phyloP scores from a whole-genome alignment of 352 stramenopile genomes.

The Discostella stelligera region DNA sequence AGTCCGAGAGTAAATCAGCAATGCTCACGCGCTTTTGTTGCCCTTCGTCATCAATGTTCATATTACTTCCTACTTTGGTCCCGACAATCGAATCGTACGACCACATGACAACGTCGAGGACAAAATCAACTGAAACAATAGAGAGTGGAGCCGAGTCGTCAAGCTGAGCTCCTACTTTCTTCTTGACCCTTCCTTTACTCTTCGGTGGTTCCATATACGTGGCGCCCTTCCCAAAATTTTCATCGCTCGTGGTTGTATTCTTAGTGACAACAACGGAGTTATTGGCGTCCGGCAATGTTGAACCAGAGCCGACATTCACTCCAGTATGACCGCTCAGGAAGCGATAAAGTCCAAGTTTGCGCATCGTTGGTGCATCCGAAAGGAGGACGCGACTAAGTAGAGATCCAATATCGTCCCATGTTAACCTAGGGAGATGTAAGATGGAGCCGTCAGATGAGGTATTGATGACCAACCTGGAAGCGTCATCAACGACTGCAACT shows the following conservation, averaged over 20 bases:
- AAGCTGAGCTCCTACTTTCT: conserved; percentile 31
- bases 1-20: conserved; percentile 31
- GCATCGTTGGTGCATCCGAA: conserved; percentile 56
- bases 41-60: conserved; percentile 54
- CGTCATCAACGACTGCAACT: background rate
- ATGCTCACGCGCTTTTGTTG: conserved; percentile 46
- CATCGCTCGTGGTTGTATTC: background rate
- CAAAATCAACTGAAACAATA: conserved; percentile 51
- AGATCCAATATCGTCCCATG: conserved; percentile 63
- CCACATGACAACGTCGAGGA: conserved; percentile 57
- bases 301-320: conserved; percentile 10
- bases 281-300: conserved; percentile 6
- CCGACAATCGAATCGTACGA: conserved; percentile 67
- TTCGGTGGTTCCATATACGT: conserved; percentile 36
- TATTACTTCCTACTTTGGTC: conserved; percentile 65
- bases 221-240: conserved; percentile 6
- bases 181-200: conserved; percentile 42
- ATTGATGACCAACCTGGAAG: background rate
- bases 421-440: conserved; percentile 21
- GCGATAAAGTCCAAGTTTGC: conserved; percentile 71
- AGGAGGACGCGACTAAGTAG: conserved; percentile 62
- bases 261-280: background rate
- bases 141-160: conserved; percentile 23
- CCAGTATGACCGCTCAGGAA: conserved; percentile 57
- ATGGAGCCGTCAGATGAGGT: background rate